Evolutionary conservation across 495 filamentous ascomycete species (phyloP).

Genomic region (Cercophora newfieldiana): DNA sequence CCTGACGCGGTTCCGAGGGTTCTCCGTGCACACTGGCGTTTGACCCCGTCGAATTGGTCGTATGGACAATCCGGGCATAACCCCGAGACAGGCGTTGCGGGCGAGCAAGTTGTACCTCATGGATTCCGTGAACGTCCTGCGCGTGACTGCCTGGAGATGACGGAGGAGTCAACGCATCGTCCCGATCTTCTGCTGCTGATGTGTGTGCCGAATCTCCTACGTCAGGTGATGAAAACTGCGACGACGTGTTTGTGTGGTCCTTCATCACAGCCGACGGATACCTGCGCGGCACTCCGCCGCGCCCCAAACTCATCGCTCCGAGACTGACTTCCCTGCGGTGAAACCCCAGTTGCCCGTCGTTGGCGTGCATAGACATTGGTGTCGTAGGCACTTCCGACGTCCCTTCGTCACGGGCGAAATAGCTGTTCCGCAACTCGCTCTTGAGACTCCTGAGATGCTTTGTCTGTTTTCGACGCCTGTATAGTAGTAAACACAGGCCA

Average conservation of each 20-base stretch:
- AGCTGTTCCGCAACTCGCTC: slow-evolving; percentile 12
- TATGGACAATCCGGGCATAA: slow-evolving; percentile 19
- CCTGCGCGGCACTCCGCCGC: neutral
- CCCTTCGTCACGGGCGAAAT: slow-evolving; percentile 1
- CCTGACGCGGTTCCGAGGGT: neutral
- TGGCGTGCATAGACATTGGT: neutral
- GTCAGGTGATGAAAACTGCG: neutral
- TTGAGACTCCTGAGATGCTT: slow-evolving; percentile 6
- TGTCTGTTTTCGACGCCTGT: slow-evolving; percentile 4
- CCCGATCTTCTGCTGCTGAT: neutral
- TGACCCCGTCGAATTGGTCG: slow-evolving; percentile 5
- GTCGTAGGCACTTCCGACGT: slow-evolving; percentile 12
- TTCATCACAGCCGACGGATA: neutral
- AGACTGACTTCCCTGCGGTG: neutral
- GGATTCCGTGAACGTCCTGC: neutral
- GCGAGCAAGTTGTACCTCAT: slow-evolving; percentile 15
- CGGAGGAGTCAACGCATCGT: slow-evolving; percentile 1
- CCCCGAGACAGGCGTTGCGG: slow-evolving; percentile 22
- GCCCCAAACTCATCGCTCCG: neutral
- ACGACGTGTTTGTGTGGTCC: neutral
- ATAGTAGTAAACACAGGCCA: slow-evolving; percentile 10
- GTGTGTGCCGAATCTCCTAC: neutral
- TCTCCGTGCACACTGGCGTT: slow-evolving; percentile 3
- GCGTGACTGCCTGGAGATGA: slow-evolving; percentile 4
- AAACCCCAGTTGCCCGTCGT: neutral